A percentile compares a stretch with the other conserved stretches of the same genome.
phyloP scores from a whole-genome alignment of 169 alveolate species.

The Babesia divergens region DNA sequence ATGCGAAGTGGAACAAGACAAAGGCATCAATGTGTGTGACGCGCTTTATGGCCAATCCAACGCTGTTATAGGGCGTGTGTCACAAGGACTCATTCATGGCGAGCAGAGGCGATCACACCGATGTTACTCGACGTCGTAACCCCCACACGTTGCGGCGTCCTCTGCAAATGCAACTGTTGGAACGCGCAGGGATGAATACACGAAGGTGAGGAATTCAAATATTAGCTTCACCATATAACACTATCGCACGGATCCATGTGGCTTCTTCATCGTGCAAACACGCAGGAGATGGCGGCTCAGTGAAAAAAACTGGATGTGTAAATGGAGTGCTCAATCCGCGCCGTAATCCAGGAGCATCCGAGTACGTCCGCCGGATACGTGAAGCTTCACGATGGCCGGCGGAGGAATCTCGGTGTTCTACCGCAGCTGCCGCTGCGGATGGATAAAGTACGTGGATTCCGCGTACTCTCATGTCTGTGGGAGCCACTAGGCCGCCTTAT shows the following conservation, averaged over 20 bases:
- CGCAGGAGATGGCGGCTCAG: background rate
- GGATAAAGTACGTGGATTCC: background rate
- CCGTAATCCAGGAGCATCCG: conserved; percentile 22
- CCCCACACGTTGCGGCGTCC: background rate
- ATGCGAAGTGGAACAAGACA: background rate
- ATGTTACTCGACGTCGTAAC: too few species aligned
- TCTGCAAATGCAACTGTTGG: too few species aligned
- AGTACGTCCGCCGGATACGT: background rate
- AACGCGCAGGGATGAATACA: too few species aligned
- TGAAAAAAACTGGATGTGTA: background rate
- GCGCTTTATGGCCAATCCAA: too few species aligned
- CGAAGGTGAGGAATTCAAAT: too few species aligned
- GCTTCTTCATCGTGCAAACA: background rate
- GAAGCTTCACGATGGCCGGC: conserved; percentile 30
- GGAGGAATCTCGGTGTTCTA: conserved; percentile 21
- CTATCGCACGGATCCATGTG: background rate
- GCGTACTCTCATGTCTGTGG: background rate
- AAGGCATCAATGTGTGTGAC: background rate
- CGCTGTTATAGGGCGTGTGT: too few species aligned
- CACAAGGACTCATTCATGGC: too few species aligned
- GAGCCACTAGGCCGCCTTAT: background rate
- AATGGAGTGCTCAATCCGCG: conserved; percentile 28
- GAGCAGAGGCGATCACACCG: too few species aligned
- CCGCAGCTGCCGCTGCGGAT: background rate
- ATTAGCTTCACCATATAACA: background rate